These are phyloP conservation scores for Scutellaria minor DNA, from an alignment of 257 asterid genomes.

Conservation along the genomic window DNA sequence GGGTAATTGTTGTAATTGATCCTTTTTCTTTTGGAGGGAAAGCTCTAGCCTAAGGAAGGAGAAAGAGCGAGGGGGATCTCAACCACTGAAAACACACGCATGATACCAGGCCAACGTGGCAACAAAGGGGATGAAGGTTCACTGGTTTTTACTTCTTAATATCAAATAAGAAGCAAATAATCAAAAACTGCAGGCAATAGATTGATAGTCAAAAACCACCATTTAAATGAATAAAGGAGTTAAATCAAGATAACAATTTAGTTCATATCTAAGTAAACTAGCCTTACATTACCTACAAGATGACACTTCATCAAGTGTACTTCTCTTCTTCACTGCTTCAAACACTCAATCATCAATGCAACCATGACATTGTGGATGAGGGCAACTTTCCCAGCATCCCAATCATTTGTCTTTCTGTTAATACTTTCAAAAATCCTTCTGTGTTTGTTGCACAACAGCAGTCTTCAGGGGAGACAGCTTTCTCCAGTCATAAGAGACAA, in stretches of 20 bases:
- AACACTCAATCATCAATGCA: slow-evolving; percentile 22
- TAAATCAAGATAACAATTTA: slow-evolving; percentile 19
- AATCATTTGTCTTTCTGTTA: slow-evolving; percentile 13
- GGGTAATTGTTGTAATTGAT: too few species aligned
- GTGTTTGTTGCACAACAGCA: not conserved
- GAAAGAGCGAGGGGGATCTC: not conserved
- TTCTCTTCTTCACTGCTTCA: slow-evolving; percentile 32
- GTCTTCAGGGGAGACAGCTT: slow-evolving; percentile 22
- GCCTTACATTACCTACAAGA: slow-evolving; percentile 37
- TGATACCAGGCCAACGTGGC: slow-evolving; percentile 14
- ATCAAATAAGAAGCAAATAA: slow-evolving; percentile 6
- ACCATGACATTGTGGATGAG: slow-evolving; percentile 2
- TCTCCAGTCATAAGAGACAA: slow-evolving; percentile 21
- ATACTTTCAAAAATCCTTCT: slow-evolving; percentile 11
- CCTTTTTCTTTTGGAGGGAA: not conserved
- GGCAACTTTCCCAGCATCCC: slow-evolving; percentile 9
- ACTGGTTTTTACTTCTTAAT: not conserved
- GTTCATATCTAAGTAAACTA: slow-evolving; percentile 21
- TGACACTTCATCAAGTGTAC: slow-evolving; percentile 30
- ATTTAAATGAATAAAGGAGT: slow-evolving; percentile 22
- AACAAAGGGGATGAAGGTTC: not conserved
- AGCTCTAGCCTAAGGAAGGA: not conserved
- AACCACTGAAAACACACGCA: not conserved
- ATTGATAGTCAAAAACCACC: not conserved
- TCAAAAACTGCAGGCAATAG: slow-evolving; percentile 2